Evolutionary conservation across 2,329 filamentous ascomycete genomes (phyloP).

Genomic region (Hymenoscyphus scutula): DNA sequence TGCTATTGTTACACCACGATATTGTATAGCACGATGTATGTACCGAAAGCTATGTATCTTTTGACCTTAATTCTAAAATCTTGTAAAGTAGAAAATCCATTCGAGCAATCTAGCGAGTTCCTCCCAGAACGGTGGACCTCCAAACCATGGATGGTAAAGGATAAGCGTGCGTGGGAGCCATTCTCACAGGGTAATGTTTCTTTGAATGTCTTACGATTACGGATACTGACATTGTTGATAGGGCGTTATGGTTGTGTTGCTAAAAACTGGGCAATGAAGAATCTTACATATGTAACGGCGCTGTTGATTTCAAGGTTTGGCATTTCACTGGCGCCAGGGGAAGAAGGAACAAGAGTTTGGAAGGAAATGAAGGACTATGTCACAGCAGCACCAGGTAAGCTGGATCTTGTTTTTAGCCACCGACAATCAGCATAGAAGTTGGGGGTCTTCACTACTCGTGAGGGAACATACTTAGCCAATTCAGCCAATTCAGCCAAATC

Average conservation of each 20-base stretch:
- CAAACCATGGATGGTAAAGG: not conserved
- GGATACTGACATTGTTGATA: not conserved
- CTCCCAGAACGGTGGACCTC: not conserved
- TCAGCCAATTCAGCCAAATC: too few species aligned
- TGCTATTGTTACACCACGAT: not conserved
- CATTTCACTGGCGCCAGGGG: constrained; percentile 1
- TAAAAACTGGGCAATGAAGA: constrained; percentile 2
- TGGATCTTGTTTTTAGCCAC: constrained; percentile 7
- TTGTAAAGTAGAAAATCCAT: not conserved
- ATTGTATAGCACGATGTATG: constrained; percentile 4
- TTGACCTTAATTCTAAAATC: not conserved
- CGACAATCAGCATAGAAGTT: too few species aligned
- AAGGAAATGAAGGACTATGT: constrained; percentile 1
- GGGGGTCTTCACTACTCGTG: too few species aligned
- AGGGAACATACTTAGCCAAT: too few species aligned
- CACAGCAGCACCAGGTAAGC: not conserved
- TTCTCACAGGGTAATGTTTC: not conserved
- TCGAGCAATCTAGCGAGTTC: not conserved
- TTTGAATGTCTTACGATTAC: not conserved
- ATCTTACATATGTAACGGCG: not conserved
- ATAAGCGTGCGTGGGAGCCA: not conserved
- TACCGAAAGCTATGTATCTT: not conserved
- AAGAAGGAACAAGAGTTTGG: not conserved
- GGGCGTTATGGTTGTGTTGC: constrained; percentile 1
- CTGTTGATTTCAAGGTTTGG: not conserved